Conservation (phyloP, 352 stramenopile genomes). For the Pythium pectinolyticum region DNA sequence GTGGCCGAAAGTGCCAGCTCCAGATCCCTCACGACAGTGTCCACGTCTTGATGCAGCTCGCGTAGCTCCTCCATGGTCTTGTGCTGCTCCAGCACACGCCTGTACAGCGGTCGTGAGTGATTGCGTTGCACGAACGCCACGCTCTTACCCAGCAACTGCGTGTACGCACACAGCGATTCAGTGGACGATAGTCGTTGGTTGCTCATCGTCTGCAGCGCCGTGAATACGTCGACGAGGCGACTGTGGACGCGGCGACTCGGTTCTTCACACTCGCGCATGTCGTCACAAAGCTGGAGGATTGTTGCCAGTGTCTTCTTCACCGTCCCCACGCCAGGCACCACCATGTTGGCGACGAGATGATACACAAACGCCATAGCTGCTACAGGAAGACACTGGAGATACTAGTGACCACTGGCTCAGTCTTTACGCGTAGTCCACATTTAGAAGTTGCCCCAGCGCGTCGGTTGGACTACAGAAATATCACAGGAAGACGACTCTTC, state of each 20-base stretch:
- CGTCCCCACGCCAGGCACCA: background rate
- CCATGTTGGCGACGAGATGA: too few species aligned
- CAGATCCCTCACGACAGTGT: background rate
- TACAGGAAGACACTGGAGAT: too few species aligned
- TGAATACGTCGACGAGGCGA: background rate
- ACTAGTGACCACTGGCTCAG: too few species aligned
- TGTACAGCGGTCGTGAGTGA: background rate
- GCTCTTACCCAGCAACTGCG: background rate
- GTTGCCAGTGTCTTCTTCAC: background rate
- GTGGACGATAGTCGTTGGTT: background rate
- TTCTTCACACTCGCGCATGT: slow-evolving; percentile 1
- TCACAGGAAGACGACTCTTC: too few species aligned
- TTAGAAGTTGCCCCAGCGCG: too few species aligned
- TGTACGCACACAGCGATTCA: background rate
- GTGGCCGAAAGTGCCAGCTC: background rate
- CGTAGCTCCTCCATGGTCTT: background rate
- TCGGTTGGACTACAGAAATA: too few species aligned
- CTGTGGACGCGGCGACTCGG: background rate
- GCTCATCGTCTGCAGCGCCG: background rate
- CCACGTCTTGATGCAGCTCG: background rate
- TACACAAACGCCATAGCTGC: too few species aligned
- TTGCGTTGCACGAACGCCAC: background rate
- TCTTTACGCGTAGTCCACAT: too few species aligned
- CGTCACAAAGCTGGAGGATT: background rate
- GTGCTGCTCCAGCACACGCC: background rate